A percentile compares a stretch with the other conserved stretches of the same genome.
Evolutionary conservation across 2,329 filamentous ascomycete genomes (phyloP).

Genomic region (Trichoderma sp.): DNA sequence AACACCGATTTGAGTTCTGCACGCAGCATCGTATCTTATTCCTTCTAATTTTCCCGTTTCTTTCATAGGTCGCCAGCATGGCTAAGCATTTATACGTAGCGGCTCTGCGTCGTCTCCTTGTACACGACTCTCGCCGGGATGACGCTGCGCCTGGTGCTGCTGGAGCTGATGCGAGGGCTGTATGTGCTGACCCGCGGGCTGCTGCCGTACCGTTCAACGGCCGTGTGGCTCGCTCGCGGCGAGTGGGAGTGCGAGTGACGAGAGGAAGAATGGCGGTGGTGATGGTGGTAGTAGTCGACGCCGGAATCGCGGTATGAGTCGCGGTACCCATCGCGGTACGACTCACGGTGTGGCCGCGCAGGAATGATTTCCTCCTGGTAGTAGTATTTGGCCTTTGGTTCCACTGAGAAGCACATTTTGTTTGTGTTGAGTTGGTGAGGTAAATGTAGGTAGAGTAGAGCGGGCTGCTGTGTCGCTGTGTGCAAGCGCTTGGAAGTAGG

Average conservation of each 20-base stretch:
- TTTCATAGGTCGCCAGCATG: background rate
- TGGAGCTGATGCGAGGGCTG: slow-evolving; percentile 46
- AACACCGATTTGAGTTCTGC: background rate
- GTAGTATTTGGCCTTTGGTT: slow-evolving; percentile 55
- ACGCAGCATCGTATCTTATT: background rate
- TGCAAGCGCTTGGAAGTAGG: background rate
- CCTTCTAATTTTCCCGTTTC: background rate
- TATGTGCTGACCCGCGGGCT: background rate
- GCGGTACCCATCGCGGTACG: background rate
- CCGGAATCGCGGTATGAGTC: background rate
- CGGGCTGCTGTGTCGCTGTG: background rate
- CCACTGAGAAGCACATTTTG: slow-evolving; percentile 55
- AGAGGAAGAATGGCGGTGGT: slow-evolving; percentile 34
- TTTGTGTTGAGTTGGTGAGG: background rate
- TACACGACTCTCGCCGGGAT: slow-evolving; percentile 43
- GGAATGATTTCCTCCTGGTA: slow-evolving; percentile 60
- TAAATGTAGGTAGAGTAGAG: background rate
- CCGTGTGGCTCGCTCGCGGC: slow-evolving; percentile 50
- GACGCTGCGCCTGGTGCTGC: slow-evolving; percentile 25
- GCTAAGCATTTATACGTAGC: slow-evolving; percentile 33
- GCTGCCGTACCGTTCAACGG: slow-evolving; percentile 43
- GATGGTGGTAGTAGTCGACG: slow-evolving; percentile 42
- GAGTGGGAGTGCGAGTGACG: slow-evolving; percentile 41
- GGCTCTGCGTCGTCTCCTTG: slow-evolving; percentile 44
- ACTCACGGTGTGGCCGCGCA: slow-evolving; percentile 42